These are phyloP conservation scores for Camelina laxa DNA, from an alignment of 345 rosid species.

Conservation along the genomic window DNA sequence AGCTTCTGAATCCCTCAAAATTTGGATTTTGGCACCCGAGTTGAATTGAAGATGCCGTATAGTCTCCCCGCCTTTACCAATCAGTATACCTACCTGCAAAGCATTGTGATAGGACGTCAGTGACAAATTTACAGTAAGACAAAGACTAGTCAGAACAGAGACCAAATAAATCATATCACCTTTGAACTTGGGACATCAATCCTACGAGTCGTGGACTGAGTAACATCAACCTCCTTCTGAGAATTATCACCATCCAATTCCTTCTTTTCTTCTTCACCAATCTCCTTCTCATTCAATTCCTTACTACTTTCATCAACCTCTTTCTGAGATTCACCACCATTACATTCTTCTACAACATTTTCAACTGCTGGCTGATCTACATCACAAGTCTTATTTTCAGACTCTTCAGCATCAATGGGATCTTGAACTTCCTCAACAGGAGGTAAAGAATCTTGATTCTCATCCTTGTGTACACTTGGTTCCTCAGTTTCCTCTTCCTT, in stretches of 20 bases:
- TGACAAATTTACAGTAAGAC: not conserved
- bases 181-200: conserved; percentile 83
- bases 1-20: conserved; percentile 83
- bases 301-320: not conserved
- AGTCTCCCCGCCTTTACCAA: conserved; percentile 89
- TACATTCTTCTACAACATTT: not conserved
- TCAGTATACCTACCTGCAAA: conserved; percentile 86
- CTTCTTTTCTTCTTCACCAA: conserved; percentile 17
- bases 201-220: conserved; percentile 50
- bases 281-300: conserved; percentile 22
- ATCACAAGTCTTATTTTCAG: conserved; percentile 16
- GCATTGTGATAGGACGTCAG: not conserved
- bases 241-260: conserved; percentile 36
- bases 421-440: conserved; percentile 27
- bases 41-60: conserved; percentile 73
- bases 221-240: conserved; percentile 30
- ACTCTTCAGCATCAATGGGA: conserved; percentile 25
- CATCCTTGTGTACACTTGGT: conserved; percentile 29
- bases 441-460: conserved; percentile 21
- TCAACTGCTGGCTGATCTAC: conserved; percentile 30
- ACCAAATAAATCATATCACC: conserved; percentile 46
- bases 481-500: conserved; percentile 42
- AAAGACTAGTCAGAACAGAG: not conserved
- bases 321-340: conserved; percentile 12
- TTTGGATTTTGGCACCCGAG: conserved; percentile 92